Base-by-base conservation (phyloP, 371 early-diverging fungal genomes). In the Circinella minor region DNA sequence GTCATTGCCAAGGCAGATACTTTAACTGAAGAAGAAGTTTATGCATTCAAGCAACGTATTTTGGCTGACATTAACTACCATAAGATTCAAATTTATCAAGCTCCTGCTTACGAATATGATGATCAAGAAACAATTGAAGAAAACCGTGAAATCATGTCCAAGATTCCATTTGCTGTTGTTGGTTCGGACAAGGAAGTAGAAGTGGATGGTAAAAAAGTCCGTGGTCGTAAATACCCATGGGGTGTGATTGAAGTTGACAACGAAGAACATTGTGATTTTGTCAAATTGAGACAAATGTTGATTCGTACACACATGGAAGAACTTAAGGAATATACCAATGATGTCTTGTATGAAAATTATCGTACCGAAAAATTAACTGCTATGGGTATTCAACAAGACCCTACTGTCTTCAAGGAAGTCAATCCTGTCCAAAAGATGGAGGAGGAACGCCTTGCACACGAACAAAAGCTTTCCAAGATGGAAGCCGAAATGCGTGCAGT, bases 1-100 rank as follows among this genome's bases (percentile, higher is more conserved):
- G 94, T 99, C 47, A 96, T 99, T 76, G 95, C 99, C 73, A 98
- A 99, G 77, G 91, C 98, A 17, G 99, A 99, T 76, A 98, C 97
- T 55, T 86, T 99, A 81, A 99, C 99, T 55, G 90, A 94, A 67
- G 94, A 95, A 61, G 99, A 99, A 87, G 88, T 99, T 54, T 89
- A 83, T 72, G 84, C 86, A 6, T 97, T 98, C 86, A 99, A 99
- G 89, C 81, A 89, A 77, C 85, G 96, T 73, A 96, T 99, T 67
- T 80, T 95, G 72, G 93, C 95, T 67, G 96, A 98, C 82, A 95
- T 99, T 79, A 89, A 89, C 69, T 89, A 89, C 79, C 91, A 98
- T 86, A 93, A 94, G 62, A 98, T 99, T 81, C 91, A 92, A 78
- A 95, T 96, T 79, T 99, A 93, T 84, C 92, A 93, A 75, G 97